phyloP scores from a whole-genome alignment of 2,329 filamentous ascomycete species.

The Colletotrichum costaricense region DNA sequence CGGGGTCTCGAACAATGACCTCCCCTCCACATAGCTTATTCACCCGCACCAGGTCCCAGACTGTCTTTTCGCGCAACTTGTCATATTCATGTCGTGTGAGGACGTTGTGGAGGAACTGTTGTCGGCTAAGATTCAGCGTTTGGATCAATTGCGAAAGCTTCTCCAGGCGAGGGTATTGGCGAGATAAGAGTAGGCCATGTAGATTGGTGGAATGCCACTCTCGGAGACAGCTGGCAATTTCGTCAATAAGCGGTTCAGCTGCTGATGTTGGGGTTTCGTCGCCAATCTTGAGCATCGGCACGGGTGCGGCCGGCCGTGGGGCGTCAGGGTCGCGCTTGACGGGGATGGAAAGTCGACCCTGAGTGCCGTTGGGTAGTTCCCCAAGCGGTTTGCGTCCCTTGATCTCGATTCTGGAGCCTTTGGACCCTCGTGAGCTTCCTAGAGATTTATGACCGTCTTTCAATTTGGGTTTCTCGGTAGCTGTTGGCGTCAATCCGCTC shows the following conservation, averaged over 20 bases:
- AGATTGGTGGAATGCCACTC: conserved; percentile 99
- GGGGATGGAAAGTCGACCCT: conserved; percentile 57
- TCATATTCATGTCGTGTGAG: conserved; percentile 87
- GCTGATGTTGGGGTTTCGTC: conserved; percentile 94
- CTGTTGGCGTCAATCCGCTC: conserved; percentile 58
- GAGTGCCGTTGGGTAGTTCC: conserved; percentile 53
- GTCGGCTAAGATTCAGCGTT: conserved; percentile 84
- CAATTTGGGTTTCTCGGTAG: conserved; percentile 49
- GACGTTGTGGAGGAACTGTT: conserved; percentile 94
- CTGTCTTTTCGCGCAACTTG: conserved; percentile 85
- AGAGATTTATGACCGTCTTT: conserved; percentile 44
- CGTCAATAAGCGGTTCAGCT: conserved; percentile 92
- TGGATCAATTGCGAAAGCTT: conserved; percentile 84
- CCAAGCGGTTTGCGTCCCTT: conserved; percentile 38
- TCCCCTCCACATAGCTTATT: conserved; percentile 96
- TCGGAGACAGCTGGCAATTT: conserved; percentile 94
- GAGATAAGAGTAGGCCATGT: conserved; percentile 86
- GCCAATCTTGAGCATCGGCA: conserved; percentile 97
- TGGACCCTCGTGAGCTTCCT: conserved; percentile 37
- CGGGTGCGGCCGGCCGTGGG: conserved; percentile 87
- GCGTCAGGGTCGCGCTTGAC: conserved; percentile 72
- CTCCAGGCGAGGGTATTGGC: conserved; percentile 85
- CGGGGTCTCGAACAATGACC: conserved; percentile 92
- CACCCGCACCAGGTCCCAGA: conserved; percentile 93
- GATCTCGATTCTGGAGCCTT: conserved; percentile 28